Base-by-base conservation (phyloP, 805 yeast genomes). In the Kuraishia floccosa region DNA sequence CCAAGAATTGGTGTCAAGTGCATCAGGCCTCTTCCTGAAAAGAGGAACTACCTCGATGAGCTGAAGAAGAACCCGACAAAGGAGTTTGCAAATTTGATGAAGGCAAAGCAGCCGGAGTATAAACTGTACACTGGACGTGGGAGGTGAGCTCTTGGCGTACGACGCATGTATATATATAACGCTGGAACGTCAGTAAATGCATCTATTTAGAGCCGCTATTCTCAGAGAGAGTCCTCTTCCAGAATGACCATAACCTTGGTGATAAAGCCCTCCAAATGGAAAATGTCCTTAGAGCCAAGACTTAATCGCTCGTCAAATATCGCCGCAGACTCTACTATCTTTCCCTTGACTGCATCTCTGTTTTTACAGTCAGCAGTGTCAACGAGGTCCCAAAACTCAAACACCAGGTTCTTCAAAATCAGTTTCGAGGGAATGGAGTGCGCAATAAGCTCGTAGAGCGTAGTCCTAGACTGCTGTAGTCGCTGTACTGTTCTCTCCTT, bases 261-360 rank as follows among this genome's bases (percentile, higher is more conserved):
- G 13, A 83, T 70, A 49, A 85, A 91, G 2, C 97, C 98, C 58
- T 91, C 98, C 33, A 91, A 57, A 56, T 91, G 98, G 54, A 84
- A 91, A 9, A 91, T 89, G 24, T 86, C 83, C 53, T 91, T 91
- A 36, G 71, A 70, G 3, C 97, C 98, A 35, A 81, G 57, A 35
- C 86, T 72, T 36, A 91, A 63, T 35, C 98, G 68, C 45, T 91
- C 96, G 48, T 91, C 98, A 44, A 72, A 78, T 1, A 63, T 47
- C 2, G 94, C 69, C 3, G 80, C 78, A 4, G 73, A 55, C 6
- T 68, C 68, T 8, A 81, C 69, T 22, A 83, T 58, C 5, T 53
- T 59, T n/a, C 51, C 37, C 27, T 68, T 65, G 3, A 63, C 49
- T 1, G 42, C 36, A 26, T 43, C 46, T 2, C 30, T 29, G 24